Percentiles rank a stretch among this genome's conserved stretches.
Conservation (phyloP, 371 early-diverging fungal genomes). For the Mortierella sp. region DNA sequence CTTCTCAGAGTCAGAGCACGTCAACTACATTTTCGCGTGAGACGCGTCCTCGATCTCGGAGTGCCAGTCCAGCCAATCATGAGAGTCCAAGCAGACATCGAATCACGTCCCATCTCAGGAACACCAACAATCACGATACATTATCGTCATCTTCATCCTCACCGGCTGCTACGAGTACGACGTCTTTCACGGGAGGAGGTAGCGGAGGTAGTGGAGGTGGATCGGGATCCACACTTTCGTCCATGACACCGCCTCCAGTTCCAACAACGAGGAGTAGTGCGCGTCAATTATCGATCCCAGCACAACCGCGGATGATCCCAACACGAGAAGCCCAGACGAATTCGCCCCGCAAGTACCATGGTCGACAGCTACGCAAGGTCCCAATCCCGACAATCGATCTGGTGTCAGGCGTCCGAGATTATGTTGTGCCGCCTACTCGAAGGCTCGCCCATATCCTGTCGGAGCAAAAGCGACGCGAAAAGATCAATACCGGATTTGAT, state of each 20-base stretch:
- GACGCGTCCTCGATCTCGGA: constrained; percentile 17
- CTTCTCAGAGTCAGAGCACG: constrained; percentile 4
- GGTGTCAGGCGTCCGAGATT: constrained; percentile 19
- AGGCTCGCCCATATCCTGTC: constrained; percentile 57
- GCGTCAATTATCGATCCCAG: constrained; percentile 9
- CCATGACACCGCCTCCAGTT: not conserved
- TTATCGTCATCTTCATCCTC: not conserved
- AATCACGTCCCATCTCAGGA: not conserved
- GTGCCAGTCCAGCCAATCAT: constrained; percentile 16
- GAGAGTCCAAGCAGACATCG: not conserved
- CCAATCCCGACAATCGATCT: constrained; percentile 18
- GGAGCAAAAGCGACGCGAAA: constrained; percentile 60
- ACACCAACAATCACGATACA: not conserved
- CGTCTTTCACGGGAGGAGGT: not conserved
- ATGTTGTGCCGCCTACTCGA: constrained; percentile 35
- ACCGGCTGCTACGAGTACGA: not conserved
- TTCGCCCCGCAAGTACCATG: constrained; percentile 40
- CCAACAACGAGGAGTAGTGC: not conserved
- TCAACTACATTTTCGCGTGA: constrained; percentile 17
- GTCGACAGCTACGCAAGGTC: constrained; percentile 38
- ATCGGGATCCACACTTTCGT: not conserved
- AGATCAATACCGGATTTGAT: constrained; percentile 61
- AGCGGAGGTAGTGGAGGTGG: not conserved
- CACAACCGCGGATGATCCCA: constrained; percentile 25
- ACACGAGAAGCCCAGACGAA: constrained; percentile 29